Evolutionary conservation across 2,329 filamentous ascomycete genomes (phyloP).

Genomic region (Ceratocystis variospora): DNA sequence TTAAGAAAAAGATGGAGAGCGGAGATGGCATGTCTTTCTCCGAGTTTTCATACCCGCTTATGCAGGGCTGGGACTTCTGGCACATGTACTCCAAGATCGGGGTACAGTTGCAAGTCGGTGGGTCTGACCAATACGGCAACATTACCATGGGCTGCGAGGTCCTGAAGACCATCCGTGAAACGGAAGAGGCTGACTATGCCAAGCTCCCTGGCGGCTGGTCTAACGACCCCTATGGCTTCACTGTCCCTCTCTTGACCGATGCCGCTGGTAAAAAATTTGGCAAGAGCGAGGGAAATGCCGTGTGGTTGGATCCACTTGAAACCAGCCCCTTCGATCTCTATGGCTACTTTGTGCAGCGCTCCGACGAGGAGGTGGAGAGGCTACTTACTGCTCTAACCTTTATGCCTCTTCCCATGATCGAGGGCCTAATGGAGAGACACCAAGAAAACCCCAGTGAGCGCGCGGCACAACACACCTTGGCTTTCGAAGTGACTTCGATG

Average conservation of each 20-base stretch:
- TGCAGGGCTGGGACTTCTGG: conserved; percentile 98
- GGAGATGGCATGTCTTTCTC: conserved; percentile 88
- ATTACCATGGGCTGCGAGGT: conserved; percentile 81
- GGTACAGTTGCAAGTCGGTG: conserved; percentile 79
- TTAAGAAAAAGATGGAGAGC: conserved; percentile 68
- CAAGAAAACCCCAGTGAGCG: conserved; percentile 53
- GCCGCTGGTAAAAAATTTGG: conserved; percentile 80
- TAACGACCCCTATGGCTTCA: conserved; percentile 65
- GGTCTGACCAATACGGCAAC: conserved; percentile 92
- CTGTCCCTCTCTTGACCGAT: conserved; percentile 78
- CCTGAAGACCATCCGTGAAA: conserved; percentile 58
- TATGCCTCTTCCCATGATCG: conserved; percentile 56
- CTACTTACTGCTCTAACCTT: conserved; percentile 89
- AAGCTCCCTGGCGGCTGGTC: conserved; percentile 31
- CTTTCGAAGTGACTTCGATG: conserved; percentile 66
- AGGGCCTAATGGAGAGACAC: conserved; percentile 54
- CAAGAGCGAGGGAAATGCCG: conserved; percentile 83
- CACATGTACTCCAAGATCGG: conserved; percentile 54
- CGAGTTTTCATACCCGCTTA: conserved; percentile 83
- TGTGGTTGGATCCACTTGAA: conserved; percentile 78
- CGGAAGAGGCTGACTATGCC: conserved; percentile 34
- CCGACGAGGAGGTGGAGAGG: conserved; percentile 67
- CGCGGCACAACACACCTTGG: conserved; percentile 68
- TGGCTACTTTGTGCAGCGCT: conserved; percentile 70
- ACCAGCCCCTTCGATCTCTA: conserved; percentile 79